Conservation (phyloP, 2,329 filamentous ascomycete species). For the Penicillium sp. region DNA sequence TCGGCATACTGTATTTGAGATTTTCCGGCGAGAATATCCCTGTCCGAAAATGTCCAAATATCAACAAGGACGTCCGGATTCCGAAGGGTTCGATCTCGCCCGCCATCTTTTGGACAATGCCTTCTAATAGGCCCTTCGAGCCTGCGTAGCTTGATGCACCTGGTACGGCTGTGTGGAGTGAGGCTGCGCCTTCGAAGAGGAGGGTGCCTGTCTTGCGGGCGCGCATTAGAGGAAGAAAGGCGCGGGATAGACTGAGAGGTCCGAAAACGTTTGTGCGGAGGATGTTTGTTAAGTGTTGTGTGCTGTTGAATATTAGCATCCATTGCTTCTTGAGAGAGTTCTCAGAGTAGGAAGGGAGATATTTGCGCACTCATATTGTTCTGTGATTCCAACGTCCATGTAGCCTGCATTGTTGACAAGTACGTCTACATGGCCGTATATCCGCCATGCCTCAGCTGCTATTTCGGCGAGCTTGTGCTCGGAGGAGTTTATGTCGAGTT, state of each 20-base stretch:
- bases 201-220: background rate
- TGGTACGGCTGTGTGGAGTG: background rate
- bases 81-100: background rate
- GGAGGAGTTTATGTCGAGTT: background rate
- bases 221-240: background rate
- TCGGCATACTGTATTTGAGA: background rate
- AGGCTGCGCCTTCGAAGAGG: background rate
- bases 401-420: background rate
- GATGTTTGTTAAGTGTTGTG: background rate
- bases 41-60: background rate
- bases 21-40: background rate
- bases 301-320: background rate
- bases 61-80: background rate
- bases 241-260: background rate
- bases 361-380: background rate
- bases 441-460: background rate
- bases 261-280: background rate
- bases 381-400: background rate
- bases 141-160: background rate
- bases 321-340: background rate
- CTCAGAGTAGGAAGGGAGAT: background rate
- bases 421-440: background rate
- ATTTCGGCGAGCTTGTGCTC: background rate
- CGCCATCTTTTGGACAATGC: background rate
- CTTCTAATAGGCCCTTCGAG: background rate